Evolutionary conservation across 768 basidiomycete species (phyloP).

Genomic region (Suillus plorans): DNA sequence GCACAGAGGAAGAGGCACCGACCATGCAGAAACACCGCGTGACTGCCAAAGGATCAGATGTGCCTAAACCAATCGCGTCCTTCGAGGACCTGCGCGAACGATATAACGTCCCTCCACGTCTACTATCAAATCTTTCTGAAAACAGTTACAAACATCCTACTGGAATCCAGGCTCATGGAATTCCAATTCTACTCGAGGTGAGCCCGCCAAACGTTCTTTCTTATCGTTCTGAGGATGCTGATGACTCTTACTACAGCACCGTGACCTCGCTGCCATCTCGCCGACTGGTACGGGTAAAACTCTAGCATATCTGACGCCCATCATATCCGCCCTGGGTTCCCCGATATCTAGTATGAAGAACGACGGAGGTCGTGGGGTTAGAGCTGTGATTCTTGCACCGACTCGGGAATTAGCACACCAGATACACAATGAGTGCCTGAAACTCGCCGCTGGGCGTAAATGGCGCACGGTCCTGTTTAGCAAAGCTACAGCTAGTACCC

Average conservation of each 20-base stretch:
- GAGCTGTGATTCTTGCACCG: slow-evolving; percentile 84
- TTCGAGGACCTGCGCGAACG: slow-evolving; percentile 61
- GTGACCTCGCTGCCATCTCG: slow-evolving; percentile 91
- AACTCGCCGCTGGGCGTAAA: slow-evolving; percentile 75
- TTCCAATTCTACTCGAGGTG: slow-evolving; percentile 81
- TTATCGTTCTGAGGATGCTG: slow-evolving; percentile 4
- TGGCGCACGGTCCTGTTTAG: slow-evolving; percentile 83
- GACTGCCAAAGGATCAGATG: slow-evolving; percentile 67
- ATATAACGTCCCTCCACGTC: slow-evolving; percentile 55
- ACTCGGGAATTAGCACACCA: slow-evolving; percentile 96
- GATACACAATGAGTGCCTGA: slow-evolving; percentile 88
- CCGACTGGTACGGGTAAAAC: slow-evolving; percentile 99
- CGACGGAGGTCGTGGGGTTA: slow-evolving; percentile 55
- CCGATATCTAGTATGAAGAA: slow-evolving; percentile 52
- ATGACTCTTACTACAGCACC: slow-evolving; percentile 42
- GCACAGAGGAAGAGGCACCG: slow-evolving; percentile 21
- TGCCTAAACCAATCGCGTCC: slow-evolving; percentile 56
- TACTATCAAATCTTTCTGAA: slow-evolving; percentile 63
- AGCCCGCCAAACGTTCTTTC: slow-evolving; percentile 18
- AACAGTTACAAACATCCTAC: slow-evolving; percentile 70
- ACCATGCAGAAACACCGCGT: slow-evolving; percentile 58
- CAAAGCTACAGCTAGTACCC: slow-evolving; percentile 84
- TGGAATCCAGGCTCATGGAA: slow-evolving; percentile 76
- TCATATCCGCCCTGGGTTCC: slow-evolving; percentile 58
- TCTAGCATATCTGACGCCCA: slow-evolving; percentile 84